Percentiles rank a stretch among this genome's conserved stretches.
These are phyloP conservation scores for Vigna hirtella DNA, from an alignment of 306 rosid genomes.

Conservation along the genomic window DNA sequence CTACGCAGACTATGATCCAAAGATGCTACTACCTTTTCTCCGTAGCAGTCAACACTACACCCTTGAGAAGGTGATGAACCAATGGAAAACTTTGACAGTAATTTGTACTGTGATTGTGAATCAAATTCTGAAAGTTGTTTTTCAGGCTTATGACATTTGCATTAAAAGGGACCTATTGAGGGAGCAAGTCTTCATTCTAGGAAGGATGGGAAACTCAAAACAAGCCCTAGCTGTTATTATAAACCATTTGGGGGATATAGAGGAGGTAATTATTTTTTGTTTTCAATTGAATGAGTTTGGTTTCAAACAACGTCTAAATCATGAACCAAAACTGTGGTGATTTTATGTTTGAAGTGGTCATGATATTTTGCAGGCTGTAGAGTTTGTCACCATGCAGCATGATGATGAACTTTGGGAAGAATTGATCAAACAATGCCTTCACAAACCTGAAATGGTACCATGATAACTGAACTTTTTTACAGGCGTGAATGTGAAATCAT, in stretches of 20 bases:
- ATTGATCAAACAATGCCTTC: constrained; percentile 63
- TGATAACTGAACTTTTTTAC: constrained; percentile 12
- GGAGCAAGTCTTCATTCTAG: constrained; percentile 95
- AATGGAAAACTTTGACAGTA: constrained; percentile 35
- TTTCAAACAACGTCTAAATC: constrained; percentile 31
- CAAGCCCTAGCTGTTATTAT: constrained; percentile 88
- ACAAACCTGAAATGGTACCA: constrained; percentile 61
- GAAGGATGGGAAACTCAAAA: constrained; percentile 96
- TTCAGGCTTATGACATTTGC: constrained; percentile 91
- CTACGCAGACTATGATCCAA: constrained; percentile 91
- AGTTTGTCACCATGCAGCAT: constrained; percentile 71
- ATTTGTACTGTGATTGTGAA: constrained; percentile 30
- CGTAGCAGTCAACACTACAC: constrained; percentile 96
- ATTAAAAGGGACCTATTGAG: constrained; percentile 67
- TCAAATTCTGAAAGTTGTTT: constrained; percentile 44
- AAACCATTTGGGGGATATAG: constrained; percentile 85
- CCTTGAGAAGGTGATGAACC: constrained; percentile 81
- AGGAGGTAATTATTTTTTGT: constrained; percentile 70
- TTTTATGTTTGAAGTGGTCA: constrained; percentile 40
- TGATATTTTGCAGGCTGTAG: constrained; percentile 78
- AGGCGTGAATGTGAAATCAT: constrained; percentile 22
- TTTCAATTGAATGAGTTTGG: constrained; percentile 40
- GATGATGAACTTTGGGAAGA: constrained; percentile 70
- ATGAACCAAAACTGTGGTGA: constrained; percentile 24
- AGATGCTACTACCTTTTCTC: constrained; percentile 94